Base-by-base conservation (phyloP, 1,284 basidiomycete species). In the Clitocybe nebularis region DNA sequence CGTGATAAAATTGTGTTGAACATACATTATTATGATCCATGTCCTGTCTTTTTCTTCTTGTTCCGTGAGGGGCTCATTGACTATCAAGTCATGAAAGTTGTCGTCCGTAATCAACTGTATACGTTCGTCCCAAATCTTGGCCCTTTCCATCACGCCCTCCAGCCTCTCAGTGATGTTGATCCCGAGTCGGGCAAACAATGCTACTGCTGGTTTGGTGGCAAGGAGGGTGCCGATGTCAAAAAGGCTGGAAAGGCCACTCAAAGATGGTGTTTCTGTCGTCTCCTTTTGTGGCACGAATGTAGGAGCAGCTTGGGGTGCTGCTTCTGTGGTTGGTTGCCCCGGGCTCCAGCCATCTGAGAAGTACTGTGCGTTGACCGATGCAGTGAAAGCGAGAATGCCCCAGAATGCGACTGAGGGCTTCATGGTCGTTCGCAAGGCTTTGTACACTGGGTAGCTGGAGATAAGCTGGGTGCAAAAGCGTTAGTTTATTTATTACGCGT, bases 321-420 rank as follows among this genome's bases (percentile, higher is more conserved):
- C 48, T 33, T 51, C 46, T 28, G 63, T 59, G 5, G 67, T 65
- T 3, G 75, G 62, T 57, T 88, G 79, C 22, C 84, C 85, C 2
- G 86, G 87, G 24, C 67, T 57, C 87, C 86, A 89, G n/a, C 86
- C 86, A 19, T 69, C 67, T 2, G 84, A 88, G 60, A 88, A 81
- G 60, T 88, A 88, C 48, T 86, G 79, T 7, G 83, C 84, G 35
- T 61, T 63, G 30, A 60, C 70, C 13, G 69, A 64, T 10, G 60
- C 59, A 39, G 62, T 57, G 41, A 78, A 48, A 28, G 58, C 47
- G 38, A 63, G 53, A 26, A 64, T 45, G 40, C 63, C 54, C 50
- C 69, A 55, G 43, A 62, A 57, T 23, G 67, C 53, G 28, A 53
- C 49, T 39, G 58, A 60, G 46, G 68, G 48, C 66, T 69, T 81